Evolutionary conservation across 768 basidiomycete genomes (phyloP), one percentile per base, ranked within the genome.

Genomic region (Sarcomyxa edulis): DNA sequence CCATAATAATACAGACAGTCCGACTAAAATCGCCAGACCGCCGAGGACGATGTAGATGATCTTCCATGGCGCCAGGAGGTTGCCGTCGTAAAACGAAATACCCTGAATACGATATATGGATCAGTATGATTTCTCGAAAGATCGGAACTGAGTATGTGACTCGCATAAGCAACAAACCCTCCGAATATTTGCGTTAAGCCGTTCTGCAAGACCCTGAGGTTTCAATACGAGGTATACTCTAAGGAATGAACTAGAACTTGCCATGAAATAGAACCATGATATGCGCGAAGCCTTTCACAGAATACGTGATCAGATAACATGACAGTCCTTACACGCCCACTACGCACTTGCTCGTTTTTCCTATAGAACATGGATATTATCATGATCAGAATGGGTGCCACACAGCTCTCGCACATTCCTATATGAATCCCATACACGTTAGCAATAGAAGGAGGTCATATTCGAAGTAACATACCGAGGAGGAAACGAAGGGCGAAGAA

Each of bases 341-440:
- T 31, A n/a, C n/a, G n/a, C n/a, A 66, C 72, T 62, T 82, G 78
- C 47, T 81, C 80, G 35, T 77, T 62, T 56, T 81, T 81, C 63
- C 74, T 77, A 59, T 81, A 82, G 50, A 81, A 82, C 72, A 80
- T 78, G 7, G 76, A 72, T 28, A 81, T 68, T 26, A 81, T 68
- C 36, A 81, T 57, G 54, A 83, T 75, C 23, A 82, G 60, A 47
- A 69, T 75, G 0, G 81, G 81, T 4, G 76, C 69, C 10, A 81
- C 81, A 48, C 78, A 80, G 45, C 68, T 69, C 53, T 84, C 81
- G 49, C 74, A 74, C 80, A 81, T 79, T 26, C 79, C 79, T 81
- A 23, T 7, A 19, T 5, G 16, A 22, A 7, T 23, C 16, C 8
- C 6, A 25, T 12, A 25, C 15, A 12, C 20, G 11, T 29, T 14